Evolutionary conservation across 1,284 basidiomycete species (phyloP).

Genomic region (Albatrellus sp.): DNA sequence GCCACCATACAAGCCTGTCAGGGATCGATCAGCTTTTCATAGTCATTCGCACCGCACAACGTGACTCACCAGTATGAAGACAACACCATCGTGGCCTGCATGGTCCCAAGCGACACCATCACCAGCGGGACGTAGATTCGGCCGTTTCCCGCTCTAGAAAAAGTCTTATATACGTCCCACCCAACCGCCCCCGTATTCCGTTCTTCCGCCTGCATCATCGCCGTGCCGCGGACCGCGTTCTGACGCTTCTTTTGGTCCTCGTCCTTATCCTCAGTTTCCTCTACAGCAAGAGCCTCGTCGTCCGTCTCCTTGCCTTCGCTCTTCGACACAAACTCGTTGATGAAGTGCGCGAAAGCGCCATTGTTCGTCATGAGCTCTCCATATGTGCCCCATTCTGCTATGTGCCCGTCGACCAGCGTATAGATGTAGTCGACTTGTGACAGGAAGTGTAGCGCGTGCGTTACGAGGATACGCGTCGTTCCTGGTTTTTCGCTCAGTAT

Average conservation of each 20-base stretch:
- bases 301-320: slow-evolving; percentile 11
- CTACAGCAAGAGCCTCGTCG: slow-evolving; percentile 26
- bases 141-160: slow-evolving; percentile 44
- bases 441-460: slow-evolving; percentile 75
- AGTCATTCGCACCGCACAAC: too few relatives aligned
- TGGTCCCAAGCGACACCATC: slow-evolving; percentile 41
- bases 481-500: slow-evolving; percentile 45
- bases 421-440: slow-evolving; percentile 69
- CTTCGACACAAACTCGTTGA: slow-evolving; percentile 49
- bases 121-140: slow-evolving; percentile 13
- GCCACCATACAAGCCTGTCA: slow-evolving; percentile 61
- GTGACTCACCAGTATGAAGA: slow-evolving; percentile 49
- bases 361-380: slow-evolving; percentile 41
- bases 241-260: slow-evolving; percentile 24
- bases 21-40: not conserved
- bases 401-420: slow-evolving; percentile 56
- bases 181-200: slow-evolving; percentile 48
- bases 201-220: slow-evolving; percentile 57
- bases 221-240: slow-evolving; percentile 25
- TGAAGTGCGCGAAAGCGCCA: slow-evolving; percentile 63
- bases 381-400: slow-evolving; percentile 72
- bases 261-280: slow-evolving; percentile 16
- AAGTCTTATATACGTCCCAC: slow-evolving; percentile 37
- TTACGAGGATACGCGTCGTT: slow-evolving; percentile 78
- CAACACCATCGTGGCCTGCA: slow-evolving; percentile 51